A percentile compares a stretch with the other conserved stretches of the same genome.
phyloP scores from a whole-genome alignment of 768 basidiomycete species.

The Aureoboletus auriporus region DNA sequence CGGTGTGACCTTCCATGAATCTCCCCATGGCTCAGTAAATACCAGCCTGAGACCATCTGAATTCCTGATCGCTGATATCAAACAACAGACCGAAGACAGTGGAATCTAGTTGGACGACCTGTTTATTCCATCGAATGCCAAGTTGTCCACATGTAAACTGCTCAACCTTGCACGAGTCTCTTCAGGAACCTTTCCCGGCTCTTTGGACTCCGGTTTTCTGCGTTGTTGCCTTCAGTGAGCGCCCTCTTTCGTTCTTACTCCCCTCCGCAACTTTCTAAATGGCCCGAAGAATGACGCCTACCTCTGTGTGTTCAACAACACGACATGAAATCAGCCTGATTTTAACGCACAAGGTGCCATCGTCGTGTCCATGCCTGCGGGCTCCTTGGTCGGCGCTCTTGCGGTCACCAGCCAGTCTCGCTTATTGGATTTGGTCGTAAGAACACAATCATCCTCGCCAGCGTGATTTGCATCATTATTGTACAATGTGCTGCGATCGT shows the following conservation, averaged over 20 bases:
- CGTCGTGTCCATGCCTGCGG: slow-evolving; percentile 76
- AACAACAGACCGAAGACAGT: too few species aligned
- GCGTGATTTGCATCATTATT: slow-evolving; percentile 67
- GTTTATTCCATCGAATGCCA: too few species aligned
- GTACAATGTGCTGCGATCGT: slow-evolving; percentile 61
- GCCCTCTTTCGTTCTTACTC: neutral
- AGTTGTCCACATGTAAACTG: too few species aligned
- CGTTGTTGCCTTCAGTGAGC: slow-evolving; percentile 29
- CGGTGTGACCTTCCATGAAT: too few species aligned
- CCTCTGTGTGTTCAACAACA: slow-evolving; percentile 21
- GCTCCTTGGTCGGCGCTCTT: slow-evolving; percentile 61
- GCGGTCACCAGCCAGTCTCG: slow-evolving; percentile 56
- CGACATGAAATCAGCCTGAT: slow-evolving; percentile 33
- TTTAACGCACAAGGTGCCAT: slow-evolving; percentile 65
- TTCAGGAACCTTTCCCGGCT: too few species aligned
- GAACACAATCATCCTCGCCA: slow-evolving; percentile 60
- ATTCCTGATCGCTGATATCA: too few species aligned
- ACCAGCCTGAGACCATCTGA: too few species aligned
- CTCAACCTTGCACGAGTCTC: too few species aligned
- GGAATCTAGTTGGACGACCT: too few species aligned
- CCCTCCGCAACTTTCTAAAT: neutral
- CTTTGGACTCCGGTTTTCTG: too few species aligned
- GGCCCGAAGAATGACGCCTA: slow-evolving; percentile 25
- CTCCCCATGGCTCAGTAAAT: too few species aligned
- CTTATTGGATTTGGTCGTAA: slow-evolving; percentile 65